These are phyloP conservation scores for Pichia sp. DNA, from an alignment of 1,139 yeast genomes.

Conservation along the genomic window DNA sequence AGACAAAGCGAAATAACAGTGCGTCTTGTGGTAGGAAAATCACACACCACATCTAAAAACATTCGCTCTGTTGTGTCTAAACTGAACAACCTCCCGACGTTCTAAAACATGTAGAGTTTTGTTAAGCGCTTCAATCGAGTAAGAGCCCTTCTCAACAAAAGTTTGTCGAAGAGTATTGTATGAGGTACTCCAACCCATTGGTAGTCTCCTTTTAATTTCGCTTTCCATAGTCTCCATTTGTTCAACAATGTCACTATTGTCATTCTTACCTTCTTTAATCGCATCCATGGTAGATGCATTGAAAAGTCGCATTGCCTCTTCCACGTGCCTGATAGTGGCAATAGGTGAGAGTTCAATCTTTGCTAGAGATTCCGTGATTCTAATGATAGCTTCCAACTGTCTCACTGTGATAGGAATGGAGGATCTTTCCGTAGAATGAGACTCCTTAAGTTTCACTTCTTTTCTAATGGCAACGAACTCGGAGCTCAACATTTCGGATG, in stretches of 20 bases:
- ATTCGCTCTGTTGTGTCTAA: conserved; percentile 84
- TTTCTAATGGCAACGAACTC: conserved; percentile 90
- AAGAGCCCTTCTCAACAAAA: conserved; percentile 60
- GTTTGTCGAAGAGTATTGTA: conserved; percentile 79
- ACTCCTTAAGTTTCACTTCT: conserved; percentile 74
- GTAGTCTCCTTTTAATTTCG: conserved; percentile 82
- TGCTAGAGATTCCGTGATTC: conserved; percentile 93
- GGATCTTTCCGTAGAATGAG: conserved; percentile 79
- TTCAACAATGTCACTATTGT: conserved; percentile 42
- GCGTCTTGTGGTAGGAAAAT: conserved; percentile 1
- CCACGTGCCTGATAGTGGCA: conserved; percentile 85
- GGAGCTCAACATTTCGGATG: conserved; percentile 86
- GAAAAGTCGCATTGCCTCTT: conserved; percentile 90
- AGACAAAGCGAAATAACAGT: background rate
- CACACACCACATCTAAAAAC: conserved; percentile 71
- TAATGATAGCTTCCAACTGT: conserved; percentile 94
- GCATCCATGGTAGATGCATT: conserved; percentile 99
- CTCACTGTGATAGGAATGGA: conserved; percentile 96
- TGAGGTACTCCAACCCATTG: conserved; percentile 95
- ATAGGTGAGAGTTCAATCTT: conserved; percentile 77
- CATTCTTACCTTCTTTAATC: conserved; percentile 49
- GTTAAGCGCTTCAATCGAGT: conserved; percentile 69
- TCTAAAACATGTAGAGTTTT: conserved; percentile 78
- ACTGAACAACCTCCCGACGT: conserved; percentile 77
- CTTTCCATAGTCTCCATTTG: conserved; percentile 77